Evolutionary conservation across 1,139 yeast genomes (phyloP).

Genomic region (Scheffersomyces illinoinensis): DNA sequence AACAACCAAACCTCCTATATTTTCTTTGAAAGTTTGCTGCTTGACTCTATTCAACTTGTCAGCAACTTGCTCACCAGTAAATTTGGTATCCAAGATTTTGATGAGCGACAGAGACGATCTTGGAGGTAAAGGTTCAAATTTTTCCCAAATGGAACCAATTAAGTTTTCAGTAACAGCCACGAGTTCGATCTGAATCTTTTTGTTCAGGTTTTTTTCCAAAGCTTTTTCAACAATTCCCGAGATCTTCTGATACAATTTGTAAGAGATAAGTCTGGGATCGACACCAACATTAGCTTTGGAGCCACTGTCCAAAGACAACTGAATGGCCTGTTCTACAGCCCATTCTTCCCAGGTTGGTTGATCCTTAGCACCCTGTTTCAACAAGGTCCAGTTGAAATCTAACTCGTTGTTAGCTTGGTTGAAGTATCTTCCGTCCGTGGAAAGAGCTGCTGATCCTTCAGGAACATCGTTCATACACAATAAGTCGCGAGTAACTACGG

Average conservation of each 20-base stretch:
- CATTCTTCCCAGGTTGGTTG: constrained; percentile 89
- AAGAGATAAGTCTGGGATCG: constrained; percentile 68
- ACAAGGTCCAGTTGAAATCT: constrained; percentile 82
- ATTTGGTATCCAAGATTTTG: constrained; percentile 43
- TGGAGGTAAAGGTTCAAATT: constrained; percentile 50
- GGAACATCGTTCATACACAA: constrained; percentile 55
- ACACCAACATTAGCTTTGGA: constrained; percentile 43
- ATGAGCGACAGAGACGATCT: constrained; percentile 42
- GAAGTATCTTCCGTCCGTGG: constrained; percentile 95
- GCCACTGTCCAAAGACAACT: constrained; percentile 46
- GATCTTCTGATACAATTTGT: constrained; percentile 33
- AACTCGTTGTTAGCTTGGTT: constrained; percentile 86
- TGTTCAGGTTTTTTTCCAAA: constrained; percentile 14
- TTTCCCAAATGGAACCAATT: constrained; percentile 74
- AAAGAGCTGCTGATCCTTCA: constrained; percentile 74
- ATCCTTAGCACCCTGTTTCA: constrained; percentile 76
- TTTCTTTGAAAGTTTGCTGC: constrained; percentile 39
- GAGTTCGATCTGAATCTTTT: constrained; percentile 53
- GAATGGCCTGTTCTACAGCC: constrained; percentile 65
- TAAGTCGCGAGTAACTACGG: constrained; percentile 75
- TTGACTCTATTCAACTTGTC: constrained; percentile 50
- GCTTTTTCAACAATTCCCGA: constrained; percentile 21
- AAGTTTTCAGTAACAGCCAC: constrained; percentile 70
- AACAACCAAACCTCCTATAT: constrained; percentile 53
- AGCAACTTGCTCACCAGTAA: constrained; percentile 48